Base-by-base conservation (phyloP, 345 rosid genomes). In the Durio zibethinus region DNA sequence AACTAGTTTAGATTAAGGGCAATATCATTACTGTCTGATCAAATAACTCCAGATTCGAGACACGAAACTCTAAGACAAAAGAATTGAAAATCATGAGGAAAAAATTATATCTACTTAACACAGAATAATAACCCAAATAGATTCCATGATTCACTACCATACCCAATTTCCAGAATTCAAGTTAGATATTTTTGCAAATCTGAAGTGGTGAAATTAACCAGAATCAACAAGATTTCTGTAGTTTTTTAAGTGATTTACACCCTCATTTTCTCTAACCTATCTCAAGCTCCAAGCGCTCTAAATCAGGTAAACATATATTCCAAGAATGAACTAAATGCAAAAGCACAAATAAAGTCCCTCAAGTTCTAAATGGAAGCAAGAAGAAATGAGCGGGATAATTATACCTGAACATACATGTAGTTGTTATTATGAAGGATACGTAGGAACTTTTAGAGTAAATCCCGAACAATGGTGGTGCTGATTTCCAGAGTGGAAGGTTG, bases 361-460 rank as follows among this genome's bases (percentile, higher is more conserved):
- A 10, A 40, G 60, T 53, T 53, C 57, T 1, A 56, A 23, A 56
- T 2, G 0, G 15, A 18, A 35, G 23, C 11, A 63, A 33, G 21
- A 18, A 35, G 8, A 47, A 69, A 27, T 27, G 2, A 20, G 1
- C 35, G 12, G 9, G 25, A 18, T 18, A 35, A 36, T n/a, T 14
- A 14, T 47, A 70, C 74, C 74, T 70, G 74, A 70, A 70, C 74
- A 70, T 70, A 27, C 74, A 70, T 70, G 40, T 47, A 70, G 40
- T 3, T 70, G 21, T 47, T 47, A 9, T 27, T 11, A 23, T 2
- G 20, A 35, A 35, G 25, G 25, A 36, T n/a, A 63, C 18, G 43
- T 3, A 18, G 42, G 29, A 45, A 45, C 45, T 1, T 1, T 47
- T 38, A 47, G 23, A 6, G 36, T 7, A 68, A 45, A 67, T 16